Evolutionary conservation across 345 rosid genomes (phyloP), one percentile per base, ranked within the genome.

Genomic region (Combretum micranthum): DNA sequence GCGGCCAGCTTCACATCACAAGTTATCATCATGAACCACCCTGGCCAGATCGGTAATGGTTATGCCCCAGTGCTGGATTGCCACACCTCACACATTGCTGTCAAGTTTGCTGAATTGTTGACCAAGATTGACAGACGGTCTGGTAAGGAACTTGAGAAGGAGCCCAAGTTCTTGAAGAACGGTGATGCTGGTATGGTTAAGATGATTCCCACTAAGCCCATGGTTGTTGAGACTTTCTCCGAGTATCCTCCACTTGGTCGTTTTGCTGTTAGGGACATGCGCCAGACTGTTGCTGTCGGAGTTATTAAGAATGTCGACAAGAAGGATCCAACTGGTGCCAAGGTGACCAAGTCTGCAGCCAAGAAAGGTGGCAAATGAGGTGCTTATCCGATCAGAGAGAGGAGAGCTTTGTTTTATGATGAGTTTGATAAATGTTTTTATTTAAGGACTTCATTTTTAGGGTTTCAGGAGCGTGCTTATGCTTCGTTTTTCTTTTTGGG

Each of bases 81-180:
- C 55, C 63, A 70, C 66, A 59, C 66, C 44, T 70, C 61, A 14
- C 63, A 66, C 58, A 66, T 60, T 57, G 72, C 72, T 45, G 69
- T 69, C 42, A 74, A 61, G 63, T 71, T 75, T 15, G 42, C 76
- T 0, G 67, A 61, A 55, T 48, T 71, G 22, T 9, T 71, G 64
- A 75, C 76, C 66, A 71, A 68, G 66, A 71, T 71, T 25, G 79
- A 70, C 48, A 71, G 71, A 57, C 65, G 74, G 43, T 71, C 76
- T 8, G 76, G 68, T 2, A 71, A 75, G 49, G 71, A 75, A 64
- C 60, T 62, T 4, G 73, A 73, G 67, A 73, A 69, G 73, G 77
- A 69, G 64, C 77, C 77, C 18, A 73, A 73, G 67, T 75, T 70
- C 67, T 56, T 75, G 72, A 75, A 75, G 70, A 74, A 60, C 7